These are phyloP conservation scores for Petunia secreta DNA, from an alignment of 257 asterid species.

Conservation along the genomic window DNA sequence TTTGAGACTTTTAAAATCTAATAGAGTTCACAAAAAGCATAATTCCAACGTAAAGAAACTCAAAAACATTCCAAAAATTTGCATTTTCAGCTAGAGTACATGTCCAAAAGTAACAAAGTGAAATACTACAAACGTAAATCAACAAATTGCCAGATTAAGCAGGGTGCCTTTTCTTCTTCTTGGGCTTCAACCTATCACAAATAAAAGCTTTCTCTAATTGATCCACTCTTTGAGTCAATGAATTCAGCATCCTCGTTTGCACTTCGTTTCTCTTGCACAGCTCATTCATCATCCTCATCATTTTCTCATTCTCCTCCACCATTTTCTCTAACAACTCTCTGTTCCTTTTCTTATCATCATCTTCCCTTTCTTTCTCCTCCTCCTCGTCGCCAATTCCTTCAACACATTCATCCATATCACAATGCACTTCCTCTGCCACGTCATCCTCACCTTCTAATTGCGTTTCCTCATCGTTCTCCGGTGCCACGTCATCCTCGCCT, in stretches of 20 bases:
- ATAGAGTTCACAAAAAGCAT: too few species aligned
- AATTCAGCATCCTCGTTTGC: conserved; percentile 50
- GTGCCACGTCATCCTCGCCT: neutral
- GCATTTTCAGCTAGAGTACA: too few species aligned
- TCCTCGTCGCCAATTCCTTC: conserved; percentile 17
- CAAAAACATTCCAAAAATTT: too few species aligned
- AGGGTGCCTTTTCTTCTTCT: conserved; percentile 41
- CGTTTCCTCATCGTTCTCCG: neutral
- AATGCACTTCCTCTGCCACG: neutral
- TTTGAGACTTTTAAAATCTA: too few species aligned
- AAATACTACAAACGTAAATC: too few species aligned
- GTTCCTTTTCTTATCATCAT: conserved; percentile 29
- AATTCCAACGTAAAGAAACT: too few species aligned
- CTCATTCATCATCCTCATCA: conserved; percentile 65
- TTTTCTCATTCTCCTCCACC: conserved; percentile 63
- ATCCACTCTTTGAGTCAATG: conserved; percentile 51
- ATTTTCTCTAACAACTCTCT: conserved; percentile 53
- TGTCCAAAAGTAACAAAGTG: too few species aligned
- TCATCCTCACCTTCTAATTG: neutral
- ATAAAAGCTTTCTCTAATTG: conserved; percentile 61
- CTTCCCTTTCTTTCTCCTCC: neutral
- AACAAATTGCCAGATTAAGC: neutral
- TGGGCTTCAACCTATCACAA: conserved; percentile 42
- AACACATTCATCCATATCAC: neutral
- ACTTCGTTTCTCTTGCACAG: conserved; percentile 51